These are phyloP conservation scores for Taphrina betulina DNA, from an alignment of 1,139 yeast genomes.

Conservation along the genomic window DNA sequence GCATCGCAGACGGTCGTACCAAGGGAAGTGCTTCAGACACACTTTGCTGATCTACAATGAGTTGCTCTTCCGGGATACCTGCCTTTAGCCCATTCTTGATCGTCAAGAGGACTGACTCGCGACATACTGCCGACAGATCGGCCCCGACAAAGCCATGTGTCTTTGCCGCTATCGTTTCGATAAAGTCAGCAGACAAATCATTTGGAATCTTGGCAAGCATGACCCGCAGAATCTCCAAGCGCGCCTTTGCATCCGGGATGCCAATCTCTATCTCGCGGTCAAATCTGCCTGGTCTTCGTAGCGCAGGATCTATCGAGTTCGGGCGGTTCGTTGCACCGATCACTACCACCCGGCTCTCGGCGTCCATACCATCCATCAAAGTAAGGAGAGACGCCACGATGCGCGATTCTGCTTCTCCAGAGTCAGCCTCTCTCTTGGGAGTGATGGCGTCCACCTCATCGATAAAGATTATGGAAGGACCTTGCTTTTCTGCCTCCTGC, in stretches of 20 bases:
- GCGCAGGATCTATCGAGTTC: constrained; percentile 76
- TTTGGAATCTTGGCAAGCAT: constrained; percentile 69
- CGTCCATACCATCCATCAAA: constrained; percentile 76
- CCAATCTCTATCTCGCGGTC: constrained; percentile 97
- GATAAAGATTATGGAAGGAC: constrained; percentile 81
- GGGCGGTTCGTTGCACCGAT: constrained; percentile 86
- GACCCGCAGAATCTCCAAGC: constrained; percentile 73
- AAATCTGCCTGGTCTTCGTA: constrained; percentile 89
- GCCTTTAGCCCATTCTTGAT: constrained; percentile 59
- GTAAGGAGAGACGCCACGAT: constrained; percentile 86
- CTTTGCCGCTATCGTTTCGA: constrained; percentile 60
- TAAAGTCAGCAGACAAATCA: constrained; percentile 54
- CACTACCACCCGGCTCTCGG: constrained; percentile 64
- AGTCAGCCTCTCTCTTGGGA: constrained; percentile 78
- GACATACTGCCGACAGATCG: constrained; percentile 78
- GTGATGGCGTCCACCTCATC: constrained; percentile 93
- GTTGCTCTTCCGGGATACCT: constrained; percentile 45
- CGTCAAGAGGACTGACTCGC: constrained; percentile 85
- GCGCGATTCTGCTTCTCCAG: constrained; percentile 85
- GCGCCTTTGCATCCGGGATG: constrained; percentile 93
- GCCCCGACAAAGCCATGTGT: constrained; percentile 99
- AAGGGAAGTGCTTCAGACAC: constrained; percentile 68
- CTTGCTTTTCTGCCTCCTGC: constrained; percentile 76
- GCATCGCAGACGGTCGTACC: constrained; percentile 93
- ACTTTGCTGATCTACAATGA: constrained; percentile 53